Evolutionary conservation across 768 basidiomycete genomes (phyloP), one percentile per base, ranked within the genome.

Genomic region (Mycena haematopus): DNA sequence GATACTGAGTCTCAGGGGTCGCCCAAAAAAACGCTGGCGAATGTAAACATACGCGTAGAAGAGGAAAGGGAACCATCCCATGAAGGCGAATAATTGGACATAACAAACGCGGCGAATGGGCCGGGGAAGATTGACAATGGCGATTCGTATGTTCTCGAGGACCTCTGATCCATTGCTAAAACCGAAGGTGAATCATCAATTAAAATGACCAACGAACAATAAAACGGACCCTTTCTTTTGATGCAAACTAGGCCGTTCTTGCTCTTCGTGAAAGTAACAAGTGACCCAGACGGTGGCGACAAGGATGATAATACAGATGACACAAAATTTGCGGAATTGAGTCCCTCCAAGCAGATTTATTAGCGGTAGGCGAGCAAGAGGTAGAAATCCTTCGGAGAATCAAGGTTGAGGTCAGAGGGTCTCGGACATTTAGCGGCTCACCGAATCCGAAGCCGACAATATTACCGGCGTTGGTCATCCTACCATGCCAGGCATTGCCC

Each of bases 21-120:
- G 31, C 6, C 40, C 25, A n/a, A 45, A 29, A 24, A 44, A 44
- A 53, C 11, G 6, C 17, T 9, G 40, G 36, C 38, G 33, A 45
- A 35, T 29, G 58, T 21, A 60, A n/a, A 42, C 87, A 59, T 74
- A 91, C 91, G 92, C 85, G 69, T 94, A 95, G 76, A 98, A 97
- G 42, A 97, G 80, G 80, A 95, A 98, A 1, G 96, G 96, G 71
- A 98, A 98, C 93, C 96, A 98, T 67, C 93, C 95, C 93, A 96
- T 96, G 73, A 96, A 98, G 2, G 96, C 95, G 72, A 93, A 96
- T 19, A 98, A 76, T 71, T 98, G 96, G 3, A 97, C 95, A 70
- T 90, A 88, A 73, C 96, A 98, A 13, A 98, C 96, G 27, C 92
- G 85, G 52, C 88, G 86, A 46, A 98, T 89, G 14, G 94, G 90